Evolutionary conservation across 2,329 filamentous ascomycete genomes (phyloP), one percentile per base, ranked within the genome.

Genomic region (Exutisphaerella laricina): DNA sequence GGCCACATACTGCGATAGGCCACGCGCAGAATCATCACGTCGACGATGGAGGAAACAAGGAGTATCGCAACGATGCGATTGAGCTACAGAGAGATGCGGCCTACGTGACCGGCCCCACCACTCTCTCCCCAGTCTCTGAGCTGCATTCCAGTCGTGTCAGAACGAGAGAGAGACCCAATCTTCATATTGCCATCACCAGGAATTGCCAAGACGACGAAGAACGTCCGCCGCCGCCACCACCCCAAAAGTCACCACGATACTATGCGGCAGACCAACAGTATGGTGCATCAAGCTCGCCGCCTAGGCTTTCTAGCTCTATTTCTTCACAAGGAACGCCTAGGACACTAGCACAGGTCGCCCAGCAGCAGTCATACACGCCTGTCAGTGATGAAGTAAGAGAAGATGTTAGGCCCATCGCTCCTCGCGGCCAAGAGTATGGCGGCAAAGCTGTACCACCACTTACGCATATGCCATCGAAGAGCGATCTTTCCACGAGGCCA

Each of bases 151-250:
- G 8, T 8, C 23, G 32, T 5, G 20, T 7, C 22, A 28, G 36
- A 17, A 20, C 28, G 21, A 33, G 38, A n/a, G 21, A 41, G n/a
- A 47, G 32, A 33, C 39, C 47, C 21, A 48, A 40, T 39, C 51
- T 49, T 14, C 51, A 56, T 37, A 43, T 53, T 14, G 46, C 43
- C 32, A 51, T 50, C 35, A 40, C 36, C 25, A 35, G 49, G n/a
- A 35, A 35, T n/a, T n/a, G n/a, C 33, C 21, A 45, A 20, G 25
- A 39, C 23, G 17, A 20, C 8, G 38, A 48, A 10, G 18, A 30
- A 3, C 26, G 25, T 33, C 45, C 49, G 23, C 51, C 50, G 20
- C 46, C 50, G 17, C 51, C 51, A 14, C 54, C 55, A 39, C 46
- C 50, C 12, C 56, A 54, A 34, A 53, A 55, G 13, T 48, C 54